A percentile compares a stretch with the other conserved stretches of the same genome.
phyloP scores from a whole-genome alignment of 2,329 filamentous ascomycete genomes.

The Macrophomina phaseolina region DNA sequence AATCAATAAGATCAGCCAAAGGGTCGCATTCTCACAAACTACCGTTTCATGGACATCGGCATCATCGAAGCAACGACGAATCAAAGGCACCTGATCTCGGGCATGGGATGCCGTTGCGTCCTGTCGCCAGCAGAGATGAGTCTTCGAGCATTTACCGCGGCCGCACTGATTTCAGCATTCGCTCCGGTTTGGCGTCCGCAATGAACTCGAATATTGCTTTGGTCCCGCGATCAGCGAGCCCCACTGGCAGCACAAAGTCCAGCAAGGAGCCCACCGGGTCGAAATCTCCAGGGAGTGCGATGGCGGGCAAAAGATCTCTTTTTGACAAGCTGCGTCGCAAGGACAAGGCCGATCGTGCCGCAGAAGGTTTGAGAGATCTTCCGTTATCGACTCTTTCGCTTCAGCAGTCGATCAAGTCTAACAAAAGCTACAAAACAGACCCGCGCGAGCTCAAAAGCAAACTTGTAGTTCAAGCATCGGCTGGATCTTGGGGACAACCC shows the following conservation, averaged over 20 bases:
- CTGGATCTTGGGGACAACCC: conserved; percentile 26
- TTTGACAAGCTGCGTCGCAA: conserved; percentile 60
- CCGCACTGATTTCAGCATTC: conserved; percentile 51
- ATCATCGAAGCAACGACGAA: conserved; percentile 71
- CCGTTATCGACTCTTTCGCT: conserved; percentile 49
- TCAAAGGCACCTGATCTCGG: conserved; percentile 46
- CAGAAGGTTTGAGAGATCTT: conserved; percentile 48
- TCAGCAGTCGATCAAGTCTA: conserved; percentile 41
- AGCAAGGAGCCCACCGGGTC: conserved; percentile 52
- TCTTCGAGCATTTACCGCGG: conserved; percentile 60
- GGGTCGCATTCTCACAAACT: conserved; percentile 61
- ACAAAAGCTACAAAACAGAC: conserved; percentile 38
- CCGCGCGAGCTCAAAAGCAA: conserved; percentile 39
- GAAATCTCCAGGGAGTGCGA: conserved; percentile 60
- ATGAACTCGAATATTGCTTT: conserved; percentile 57
- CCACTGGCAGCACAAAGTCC: conserved; percentile 77
- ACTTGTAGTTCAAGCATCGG: conserved; percentile 26
- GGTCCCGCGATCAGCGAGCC: conserved; percentile 74
- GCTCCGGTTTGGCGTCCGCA: conserved; percentile 53
- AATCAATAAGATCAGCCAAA: conserved; percentile 58
- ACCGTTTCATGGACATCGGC: conserved; percentile 70
- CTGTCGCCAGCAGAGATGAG: conserved; percentile 78
- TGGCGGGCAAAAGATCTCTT: conserved; percentile 56
- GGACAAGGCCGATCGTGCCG: conserved; percentile 51
- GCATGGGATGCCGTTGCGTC: conserved; percentile 63